phyloP scores from a whole-genome alignment of 257 asterid species.

The Solanum boliviense region DNA sequence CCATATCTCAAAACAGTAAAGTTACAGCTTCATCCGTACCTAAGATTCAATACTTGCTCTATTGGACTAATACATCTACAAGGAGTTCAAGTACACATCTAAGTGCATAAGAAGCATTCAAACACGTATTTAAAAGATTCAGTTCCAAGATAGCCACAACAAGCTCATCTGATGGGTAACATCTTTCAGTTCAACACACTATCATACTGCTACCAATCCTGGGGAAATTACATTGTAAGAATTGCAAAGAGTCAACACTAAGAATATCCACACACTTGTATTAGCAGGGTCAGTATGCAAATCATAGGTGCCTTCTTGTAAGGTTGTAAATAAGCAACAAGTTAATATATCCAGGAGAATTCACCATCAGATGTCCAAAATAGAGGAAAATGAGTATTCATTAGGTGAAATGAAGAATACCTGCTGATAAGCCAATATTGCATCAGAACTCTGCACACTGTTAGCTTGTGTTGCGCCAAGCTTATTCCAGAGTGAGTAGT shows the following conservation, averaged over 20 bases:
- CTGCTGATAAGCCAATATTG: constrained; percentile 91
- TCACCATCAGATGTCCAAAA: neutral
- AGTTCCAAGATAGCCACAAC: neutral
- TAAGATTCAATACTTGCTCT: neutral
- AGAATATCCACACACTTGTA: neutral
- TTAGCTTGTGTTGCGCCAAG: constrained; percentile 99
- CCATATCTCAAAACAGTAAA: neutral
- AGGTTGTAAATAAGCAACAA: neutral
- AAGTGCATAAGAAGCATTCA: neutral
- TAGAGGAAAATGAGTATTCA: neutral
- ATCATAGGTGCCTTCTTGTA: neutral
- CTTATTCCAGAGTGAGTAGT: constrained; percentile 99
- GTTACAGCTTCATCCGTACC: neutral
- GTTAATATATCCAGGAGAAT: neutral
- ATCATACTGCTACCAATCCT: neutral
- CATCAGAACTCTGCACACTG: constrained; percentile 95
- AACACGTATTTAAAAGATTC: neutral
- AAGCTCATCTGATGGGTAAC: neutral
- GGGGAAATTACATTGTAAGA: neutral
- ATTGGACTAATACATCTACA: neutral
- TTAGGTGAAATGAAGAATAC: constrained; percentile 15
- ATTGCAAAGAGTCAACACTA: neutral
- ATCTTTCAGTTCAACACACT: neutral
- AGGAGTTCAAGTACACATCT: neutral
- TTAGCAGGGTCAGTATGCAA: neutral